Evolutionary conservation across 2,329 filamentous ascomycete species (phyloP), one percentile per base, ranked within the genome.

Genomic region (Alternaria sp.): DNA sequence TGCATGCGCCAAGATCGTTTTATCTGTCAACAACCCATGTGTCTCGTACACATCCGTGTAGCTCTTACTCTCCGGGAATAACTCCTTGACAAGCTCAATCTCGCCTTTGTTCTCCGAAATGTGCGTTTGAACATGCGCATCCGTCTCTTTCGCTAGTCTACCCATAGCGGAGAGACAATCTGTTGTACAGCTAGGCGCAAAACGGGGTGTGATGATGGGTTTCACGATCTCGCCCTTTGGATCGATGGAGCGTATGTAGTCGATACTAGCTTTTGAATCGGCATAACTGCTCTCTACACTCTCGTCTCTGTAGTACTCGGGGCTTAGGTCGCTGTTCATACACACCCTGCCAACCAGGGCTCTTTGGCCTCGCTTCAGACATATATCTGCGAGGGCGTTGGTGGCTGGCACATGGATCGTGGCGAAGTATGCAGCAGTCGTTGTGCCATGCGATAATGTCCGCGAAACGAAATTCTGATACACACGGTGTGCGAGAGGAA

Each of bases 301-400:
- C 59, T 86, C 86, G 76, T 99, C 95, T 22, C 89, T 85, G 81
- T 98, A 98, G 81, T 90, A 92, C 1, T 86, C 85, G 0, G 94
- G 94, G 38, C 88, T 90, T 5, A 91, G 77, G 30, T 86, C 85
- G 43, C 66, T 69, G 77, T 98, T 93, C 95, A 99, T 98, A 83
- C 94, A 97, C n/a, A 96, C 92, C 41, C 95, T 86, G 32, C 95
- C 95, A 41, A 99, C 87, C 66, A 98, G 92, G 7, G 95, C 95
- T 54, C 95, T 86, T 80, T 99, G 95, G 45, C 95, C 95, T 27
- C 87, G 82, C 0, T 81, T 76, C n/a, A 92, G 84, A 73, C 94
- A 97, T 18, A 97, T 86, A 65, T 92, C 88, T 0, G 94, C 92
- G 6, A 99, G 89, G 8, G 97, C 85, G 75, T 97, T 97, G n/a